phyloP scores from a whole-genome alignment of 805 yeast species.

The Spathaspora gorwiae region DNA sequence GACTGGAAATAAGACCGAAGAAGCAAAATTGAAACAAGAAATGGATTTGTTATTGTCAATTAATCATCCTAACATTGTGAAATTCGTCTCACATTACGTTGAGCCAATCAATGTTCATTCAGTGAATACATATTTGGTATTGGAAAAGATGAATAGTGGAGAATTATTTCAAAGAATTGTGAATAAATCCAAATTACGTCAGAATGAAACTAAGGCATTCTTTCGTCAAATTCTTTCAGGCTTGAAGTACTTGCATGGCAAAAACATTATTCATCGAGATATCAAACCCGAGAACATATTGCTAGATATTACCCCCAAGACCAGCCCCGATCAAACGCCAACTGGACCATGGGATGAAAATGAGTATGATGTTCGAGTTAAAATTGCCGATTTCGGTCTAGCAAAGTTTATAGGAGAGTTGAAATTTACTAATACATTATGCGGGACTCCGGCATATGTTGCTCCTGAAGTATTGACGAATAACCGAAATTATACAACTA shows the following conservation, averaged over 20 bases:
- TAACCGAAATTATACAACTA: constrained; percentile 57
- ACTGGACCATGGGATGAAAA: constrained; percentile 57
- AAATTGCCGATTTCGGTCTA: constrained; percentile 80
- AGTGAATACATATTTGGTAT: constrained; percentile 55
- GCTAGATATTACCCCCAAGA: constrained; percentile 47
- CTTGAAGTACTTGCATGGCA: constrained; percentile 33
- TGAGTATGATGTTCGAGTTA: constrained; percentile 61
- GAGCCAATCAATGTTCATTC: constrained; percentile 50
- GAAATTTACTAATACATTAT: constrained; percentile 69
- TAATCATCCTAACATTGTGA: constrained; percentile 68
- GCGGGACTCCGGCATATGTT: constrained; percentile 86
- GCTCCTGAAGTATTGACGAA: constrained; percentile 72
- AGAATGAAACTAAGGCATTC: constrained; percentile 58
- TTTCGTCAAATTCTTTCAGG: constrained; percentile 46
- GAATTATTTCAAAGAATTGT: constrained; percentile 72
- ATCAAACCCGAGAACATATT: constrained; percentile 44
- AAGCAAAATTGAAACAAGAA: constrained; percentile 55
- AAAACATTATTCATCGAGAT: constrained; percentile 41
- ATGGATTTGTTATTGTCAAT: constrained; percentile 60
- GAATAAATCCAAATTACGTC: constrained; percentile 55
- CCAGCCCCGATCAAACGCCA: constrained; percentile 18
- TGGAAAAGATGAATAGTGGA: constrained; percentile 72
- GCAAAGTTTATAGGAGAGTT: constrained; percentile 67
- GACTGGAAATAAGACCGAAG: constrained; percentile 24
- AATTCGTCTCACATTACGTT: constrained; percentile 53